These are phyloP conservation scores for Trichoderma lentiforme DNA, from an alignment of 2,329 filamentous ascomycete species.

Conservation along the genomic window DNA sequence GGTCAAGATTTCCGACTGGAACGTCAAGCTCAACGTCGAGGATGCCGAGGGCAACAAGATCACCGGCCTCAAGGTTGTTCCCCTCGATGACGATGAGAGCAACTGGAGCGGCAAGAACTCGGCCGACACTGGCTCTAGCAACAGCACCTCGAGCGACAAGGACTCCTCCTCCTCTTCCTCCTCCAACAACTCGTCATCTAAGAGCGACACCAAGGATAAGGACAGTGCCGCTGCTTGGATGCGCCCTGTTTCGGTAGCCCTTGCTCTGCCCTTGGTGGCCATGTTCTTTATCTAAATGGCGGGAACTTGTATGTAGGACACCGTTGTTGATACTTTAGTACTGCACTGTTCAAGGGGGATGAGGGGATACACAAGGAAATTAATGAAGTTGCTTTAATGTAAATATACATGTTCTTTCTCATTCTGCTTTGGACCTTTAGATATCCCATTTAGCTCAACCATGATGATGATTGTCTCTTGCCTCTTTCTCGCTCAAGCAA, in stretches of 20 bases:
- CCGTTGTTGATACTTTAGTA: slow-evolving; percentile 5
- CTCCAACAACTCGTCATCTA: neutral
- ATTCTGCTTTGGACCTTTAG: slow-evolving; percentile 18
- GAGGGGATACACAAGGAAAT: neutral
- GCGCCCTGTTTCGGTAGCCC: slow-evolving; percentile 33
- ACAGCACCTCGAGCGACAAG: slow-evolving; percentile 8
- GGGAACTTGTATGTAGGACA: slow-evolving; percentile 10
- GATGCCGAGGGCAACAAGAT: slow-evolving; percentile 42
- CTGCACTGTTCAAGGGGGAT: neutral
- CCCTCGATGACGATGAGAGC: slow-evolving; percentile 41
- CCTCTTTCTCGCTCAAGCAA: neutral
- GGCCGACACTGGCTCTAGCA: slow-evolving; percentile 31
- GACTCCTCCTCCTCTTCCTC: neutral
- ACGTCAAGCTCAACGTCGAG: slow-evolving; percentile 46
- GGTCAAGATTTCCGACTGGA: slow-evolving; percentile 63
- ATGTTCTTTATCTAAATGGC: slow-evolving; percentile 34
- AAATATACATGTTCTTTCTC: slow-evolving; percentile 17
- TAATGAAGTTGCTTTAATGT: slow-evolving; percentile 19
- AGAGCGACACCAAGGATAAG: slow-evolving; percentile 21
- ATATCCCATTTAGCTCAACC: slow-evolving; percentile 16
- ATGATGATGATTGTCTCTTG: slow-evolving; percentile 12
- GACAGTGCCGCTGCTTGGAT: slow-evolving; percentile 29
- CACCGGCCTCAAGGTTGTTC: slow-evolving; percentile 46
- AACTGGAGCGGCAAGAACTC: slow-evolving; percentile 47
- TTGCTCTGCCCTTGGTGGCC: slow-evolving; percentile 33